phyloP scores from a whole-genome alignment of 805 yeast species.

The Candida maris region DNA sequence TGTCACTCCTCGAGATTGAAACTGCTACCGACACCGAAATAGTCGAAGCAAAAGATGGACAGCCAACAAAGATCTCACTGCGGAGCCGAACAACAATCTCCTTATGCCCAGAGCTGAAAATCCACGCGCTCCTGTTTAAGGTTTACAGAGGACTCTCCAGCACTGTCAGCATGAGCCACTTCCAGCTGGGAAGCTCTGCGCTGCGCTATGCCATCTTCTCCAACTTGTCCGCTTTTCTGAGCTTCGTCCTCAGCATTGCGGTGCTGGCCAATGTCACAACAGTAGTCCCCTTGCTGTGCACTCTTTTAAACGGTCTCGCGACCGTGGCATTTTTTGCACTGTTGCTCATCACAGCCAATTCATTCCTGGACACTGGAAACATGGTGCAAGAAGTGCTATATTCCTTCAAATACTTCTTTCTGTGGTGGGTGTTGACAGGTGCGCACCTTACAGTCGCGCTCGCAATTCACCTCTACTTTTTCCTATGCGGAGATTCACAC shows the following conservation, averaged over 20 bases:
- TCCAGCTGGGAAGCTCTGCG: conserved; percentile 10
- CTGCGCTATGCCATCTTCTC: conserved; percentile 12
- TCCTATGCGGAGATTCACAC: conserved; percentile 6
- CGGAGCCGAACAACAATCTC: conserved; percentile 9
- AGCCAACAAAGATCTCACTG: neutral
- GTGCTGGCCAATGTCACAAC: conserved; percentile 11
- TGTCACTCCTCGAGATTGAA: neutral
- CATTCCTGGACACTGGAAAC: conserved; percentile 7
- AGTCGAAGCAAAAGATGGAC: neutral
- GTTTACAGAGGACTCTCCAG: conserved; percentile 7
- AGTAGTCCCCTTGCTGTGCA: conserved; percentile 6
- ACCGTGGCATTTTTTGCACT: conserved; percentile 8
- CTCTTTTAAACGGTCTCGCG: conserved; percentile 8
- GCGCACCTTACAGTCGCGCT: conserved; percentile 10
- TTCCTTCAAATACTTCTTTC: conserved; percentile 14
- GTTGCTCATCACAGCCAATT: conserved; percentile 7
- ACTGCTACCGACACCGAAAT: neutral
- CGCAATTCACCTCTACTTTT: conserved; percentile 8
- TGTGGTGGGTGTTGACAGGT: conserved; percentile 14
- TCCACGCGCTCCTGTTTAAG: conserved; percentile 12
- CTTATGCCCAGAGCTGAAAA: conserved; percentile 5
- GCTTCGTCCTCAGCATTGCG: conserved; percentile 10
- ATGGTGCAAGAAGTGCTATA: conserved; percentile 12
- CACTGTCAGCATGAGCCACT: conserved; percentile 12
- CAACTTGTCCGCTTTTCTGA: conserved; percentile 10